Percentiles rank a stretch among this genome's conserved stretches.
phyloP scores from a whole-genome alignment of 345 rosid species.

The Rhodamnia argentea region DNA sequence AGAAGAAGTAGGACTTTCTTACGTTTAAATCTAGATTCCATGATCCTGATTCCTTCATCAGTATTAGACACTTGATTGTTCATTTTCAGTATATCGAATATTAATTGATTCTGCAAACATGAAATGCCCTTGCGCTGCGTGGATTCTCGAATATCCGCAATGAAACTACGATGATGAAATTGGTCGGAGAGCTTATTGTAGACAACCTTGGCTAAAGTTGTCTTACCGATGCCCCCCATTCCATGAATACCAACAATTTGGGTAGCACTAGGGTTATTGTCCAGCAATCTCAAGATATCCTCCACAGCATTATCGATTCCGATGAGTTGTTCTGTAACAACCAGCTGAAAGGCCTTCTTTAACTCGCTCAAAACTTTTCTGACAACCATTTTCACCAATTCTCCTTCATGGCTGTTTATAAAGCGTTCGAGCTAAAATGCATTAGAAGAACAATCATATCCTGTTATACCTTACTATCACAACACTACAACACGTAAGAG shows the following conservation, averaged over 20 bases:
- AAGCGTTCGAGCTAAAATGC: not conserved
- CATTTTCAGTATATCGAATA: not conserved
- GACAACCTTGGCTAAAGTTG: not conserved
- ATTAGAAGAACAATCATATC: not conserved
- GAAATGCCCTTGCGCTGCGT: not conserved
- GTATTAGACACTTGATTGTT: not conserved
- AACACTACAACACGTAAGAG: not conserved
- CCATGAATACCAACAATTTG: not conserved
- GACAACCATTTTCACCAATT: not conserved
- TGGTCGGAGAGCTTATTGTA: not conserved
- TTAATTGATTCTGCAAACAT: not conserved
- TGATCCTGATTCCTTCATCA: not conserved
- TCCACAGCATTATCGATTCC: not conserved
- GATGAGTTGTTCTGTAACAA: not conserved
- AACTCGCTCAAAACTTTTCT: not conserved
- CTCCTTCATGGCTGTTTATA: not conserved
- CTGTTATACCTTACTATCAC: not conserved
- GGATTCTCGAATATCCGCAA: not conserved
- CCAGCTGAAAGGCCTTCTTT: not conserved
- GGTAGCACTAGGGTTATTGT: not conserved
- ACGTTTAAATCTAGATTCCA: not conserved
- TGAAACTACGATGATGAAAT: not conserved
- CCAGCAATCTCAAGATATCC: not conserved
- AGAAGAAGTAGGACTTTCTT: not conserved
- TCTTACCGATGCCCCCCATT: not conserved